These are phyloP conservation scores for Globisporangium emineosum DNA, from an alignment of 352 stramenopile species.

Conservation along the genomic window DNA sequence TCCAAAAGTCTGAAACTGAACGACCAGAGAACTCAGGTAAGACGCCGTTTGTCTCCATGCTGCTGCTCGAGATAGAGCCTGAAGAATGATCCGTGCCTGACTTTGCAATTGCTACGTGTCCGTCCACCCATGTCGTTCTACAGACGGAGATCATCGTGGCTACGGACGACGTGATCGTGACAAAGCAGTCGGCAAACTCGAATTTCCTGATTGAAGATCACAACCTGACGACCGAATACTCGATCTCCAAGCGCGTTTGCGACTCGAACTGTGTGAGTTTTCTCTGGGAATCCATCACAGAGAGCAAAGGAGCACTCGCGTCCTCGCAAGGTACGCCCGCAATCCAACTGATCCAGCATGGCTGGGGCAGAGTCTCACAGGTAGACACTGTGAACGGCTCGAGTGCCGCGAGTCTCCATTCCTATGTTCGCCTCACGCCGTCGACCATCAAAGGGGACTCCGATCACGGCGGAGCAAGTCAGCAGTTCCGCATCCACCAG, in stretches of 20 bases:
- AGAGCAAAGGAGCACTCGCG: constrained; percentile 1
- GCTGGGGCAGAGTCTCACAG: constrained; percentile 3
- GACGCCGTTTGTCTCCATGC: too few relatives aligned
- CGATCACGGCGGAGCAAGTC: background rate
- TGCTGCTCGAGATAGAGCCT: too few relatives aligned
- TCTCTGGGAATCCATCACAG: constrained; percentile 13
- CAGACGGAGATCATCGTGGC: constrained; percentile 16
- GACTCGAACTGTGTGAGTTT: constrained; percentile 17
- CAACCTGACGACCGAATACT: constrained; percentile 11
- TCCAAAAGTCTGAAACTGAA: constrained; percentile 30
- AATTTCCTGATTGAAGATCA: background rate
- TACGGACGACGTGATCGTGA: constrained; percentile 17
- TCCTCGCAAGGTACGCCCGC: background rate
- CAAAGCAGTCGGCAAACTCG: constrained; percentile 4
- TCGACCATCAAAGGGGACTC: constrained; percentile 12
- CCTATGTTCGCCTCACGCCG: constrained; percentile 30
- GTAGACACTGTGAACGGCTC: background rate
- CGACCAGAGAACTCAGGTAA: constrained; percentile 16
- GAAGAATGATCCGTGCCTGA: background rate
- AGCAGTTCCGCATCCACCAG: background rate
- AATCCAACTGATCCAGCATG: constrained; percentile 11
- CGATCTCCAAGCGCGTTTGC: constrained; percentile 26
- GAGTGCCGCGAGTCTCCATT: constrained; percentile 9
- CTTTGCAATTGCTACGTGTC: background rate
- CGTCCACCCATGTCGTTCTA: background rate